These are phyloP conservation scores for Fusarium neocosmosporiellum DNA, from an alignment of 2,329 filamentous ascomycete species.

Conservation along the genomic window DNA sequence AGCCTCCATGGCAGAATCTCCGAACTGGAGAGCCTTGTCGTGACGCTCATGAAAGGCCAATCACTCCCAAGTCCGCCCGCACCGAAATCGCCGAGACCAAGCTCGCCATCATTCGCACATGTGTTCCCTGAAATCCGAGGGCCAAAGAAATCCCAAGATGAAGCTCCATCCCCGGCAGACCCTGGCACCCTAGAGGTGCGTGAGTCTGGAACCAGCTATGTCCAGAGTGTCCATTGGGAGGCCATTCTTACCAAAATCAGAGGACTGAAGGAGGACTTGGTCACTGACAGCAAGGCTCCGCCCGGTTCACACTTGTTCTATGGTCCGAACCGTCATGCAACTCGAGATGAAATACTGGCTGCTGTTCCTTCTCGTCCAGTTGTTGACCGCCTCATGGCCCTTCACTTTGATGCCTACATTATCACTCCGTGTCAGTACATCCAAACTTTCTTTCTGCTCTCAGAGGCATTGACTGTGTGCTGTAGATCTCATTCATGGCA, in stretches of 20 bases:
- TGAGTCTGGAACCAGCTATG: constrained; percentile 27
- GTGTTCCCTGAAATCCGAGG: constrained; percentile 3
- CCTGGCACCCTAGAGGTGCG: constrained; percentile 20
- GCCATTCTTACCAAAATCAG: constrained; percentile 27
- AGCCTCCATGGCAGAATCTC: constrained; percentile 28
- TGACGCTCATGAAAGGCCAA: constrained; percentile 27
- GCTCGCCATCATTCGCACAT: constrained; percentile 6
- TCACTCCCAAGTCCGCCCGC: constrained; percentile 7
- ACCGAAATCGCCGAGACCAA: constrained; percentile 15
- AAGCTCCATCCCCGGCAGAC: constrained; percentile 15
- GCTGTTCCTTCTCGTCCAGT: constrained; percentile 25
- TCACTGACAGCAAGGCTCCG: constrained; percentile 12
- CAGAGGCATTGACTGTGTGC: constrained; percentile 11
- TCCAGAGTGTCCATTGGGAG: constrained; percentile 29
- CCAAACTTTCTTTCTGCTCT: not conserved
- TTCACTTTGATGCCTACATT: constrained; percentile 27
- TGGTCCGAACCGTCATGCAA: constrained; percentile 24
- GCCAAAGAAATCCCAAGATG: constrained; percentile 8
- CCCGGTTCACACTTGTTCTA: constrained; percentile 28
- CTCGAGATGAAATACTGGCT: constrained; percentile 23
- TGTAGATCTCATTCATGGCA: constrained; percentile 24
- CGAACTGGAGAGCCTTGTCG: constrained; percentile 25
- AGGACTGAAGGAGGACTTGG: constrained; percentile 27
- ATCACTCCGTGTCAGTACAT: constrained; percentile 22
- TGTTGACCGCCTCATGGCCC: constrained; percentile 28